Evolutionary conservation across 78 protist genomes (phyloP), one percentile per base, ranked within the genome.

Genomic region (Pelomyxa schiedti): DNA sequence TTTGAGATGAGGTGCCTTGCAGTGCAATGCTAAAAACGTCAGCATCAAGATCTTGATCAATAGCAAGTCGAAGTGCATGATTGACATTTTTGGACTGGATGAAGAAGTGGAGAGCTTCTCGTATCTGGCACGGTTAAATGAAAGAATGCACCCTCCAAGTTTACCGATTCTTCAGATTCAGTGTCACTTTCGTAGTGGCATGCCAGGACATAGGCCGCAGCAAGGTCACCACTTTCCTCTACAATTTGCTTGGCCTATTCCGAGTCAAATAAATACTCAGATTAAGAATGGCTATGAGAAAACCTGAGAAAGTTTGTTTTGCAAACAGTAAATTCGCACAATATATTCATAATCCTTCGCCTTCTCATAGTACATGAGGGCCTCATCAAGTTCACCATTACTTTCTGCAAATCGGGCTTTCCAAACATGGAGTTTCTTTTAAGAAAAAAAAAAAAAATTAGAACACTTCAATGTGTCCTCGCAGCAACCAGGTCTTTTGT

Each of bases 11-110:
- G 26, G 43, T 35, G 39, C 73, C 37, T 41, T 80, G 76, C 26
- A 80, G 82, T n/a, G 86, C 85, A 9, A 86, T 41, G 35, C 9
- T 37, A 29, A 82, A 1, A 32, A 82, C 37, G 74, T 79, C 86
- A 63, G 28, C 24, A 8, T 80, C 76, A 30, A 82, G 0, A 0
- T 43, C 87, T 52, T 80, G 42, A 69, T 37, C 78, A 28, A 42
- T 76, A 29, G 89, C 89, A 26, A 91, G 78, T 28, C 86, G 67
- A 24, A 84, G 78, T 7, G 90, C 92, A 40, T 85, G 76, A 70
- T 74, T 72, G 80, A 32, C 82, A 1, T 78, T 37, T n/a, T 29
- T 52, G 4, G 94, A 71, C n/a, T 38, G n/a, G 1, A 66, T 0
- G 64, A 32, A 90, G 39, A 38, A 40, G 8, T 39, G 63, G 30